These are phyloP conservation scores for Suhomyces faveliae DNA, from an alignment of 805 yeast species.

Conservation along the genomic window DNA sequence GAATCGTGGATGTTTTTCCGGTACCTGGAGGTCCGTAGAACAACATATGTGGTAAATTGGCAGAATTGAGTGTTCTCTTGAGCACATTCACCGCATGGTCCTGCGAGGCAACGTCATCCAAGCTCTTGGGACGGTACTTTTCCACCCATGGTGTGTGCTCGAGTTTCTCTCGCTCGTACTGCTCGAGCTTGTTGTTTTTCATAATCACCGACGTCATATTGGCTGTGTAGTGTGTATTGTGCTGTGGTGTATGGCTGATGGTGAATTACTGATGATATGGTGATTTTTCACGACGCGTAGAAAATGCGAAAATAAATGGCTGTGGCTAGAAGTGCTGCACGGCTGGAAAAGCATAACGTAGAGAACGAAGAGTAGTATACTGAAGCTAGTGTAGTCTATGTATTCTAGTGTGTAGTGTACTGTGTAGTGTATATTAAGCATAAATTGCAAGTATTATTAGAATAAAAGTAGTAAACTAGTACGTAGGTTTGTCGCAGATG, in stretches of 20 bases:
- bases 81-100: constrained; percentile 83
- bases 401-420: no score
- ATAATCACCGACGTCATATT: constrained; percentile 9
- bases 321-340: no score
- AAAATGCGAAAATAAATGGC: neutral
- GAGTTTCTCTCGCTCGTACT: constrained; percentile 40
- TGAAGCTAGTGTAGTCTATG: no score
- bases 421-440: no score
- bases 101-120: constrained; percentile 89
- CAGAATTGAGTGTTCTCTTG: constrained; percentile 71
- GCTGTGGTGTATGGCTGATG: neutral
- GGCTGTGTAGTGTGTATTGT: neutral
- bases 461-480: no score
- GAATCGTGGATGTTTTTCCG: constrained; percentile 85
- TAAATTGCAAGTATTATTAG: no score
- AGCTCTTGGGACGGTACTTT: constrained; percentile 78
- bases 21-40: constrained; percentile 95
- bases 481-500: no score
- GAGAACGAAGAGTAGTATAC: no score
- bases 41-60: constrained; percentile 87
- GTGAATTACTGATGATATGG: neutral
- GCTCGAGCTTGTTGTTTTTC: constrained; percentile 12
- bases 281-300: constrained; percentile 1
- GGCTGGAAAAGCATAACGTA: no score
- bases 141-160: constrained; percentile 88